phyloP scores from a whole-genome alignment of 2,329 filamentous ascomycete genomes.

The Fusarium sp. region DNA sequence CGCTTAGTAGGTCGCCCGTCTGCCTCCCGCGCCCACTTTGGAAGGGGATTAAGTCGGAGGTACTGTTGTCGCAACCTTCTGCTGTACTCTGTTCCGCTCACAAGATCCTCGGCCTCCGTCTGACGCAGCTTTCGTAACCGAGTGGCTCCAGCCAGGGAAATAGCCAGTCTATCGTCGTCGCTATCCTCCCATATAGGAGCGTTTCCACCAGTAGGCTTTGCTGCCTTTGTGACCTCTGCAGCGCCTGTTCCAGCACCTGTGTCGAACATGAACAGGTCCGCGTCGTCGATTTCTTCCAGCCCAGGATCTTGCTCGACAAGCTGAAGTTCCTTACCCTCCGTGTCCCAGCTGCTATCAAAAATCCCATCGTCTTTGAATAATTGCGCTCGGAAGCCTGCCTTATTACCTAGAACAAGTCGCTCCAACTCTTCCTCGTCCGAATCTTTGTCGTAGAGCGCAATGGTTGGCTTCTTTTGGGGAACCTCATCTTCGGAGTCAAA shows the following conservation, averaged over 20 bases:
- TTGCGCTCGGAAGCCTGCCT: conserved; percentile 79
- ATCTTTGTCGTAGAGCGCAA: conserved; percentile 70
- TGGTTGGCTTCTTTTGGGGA: conserved; percentile 43
- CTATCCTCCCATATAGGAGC: conserved; percentile 89
- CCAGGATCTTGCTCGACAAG: conserved; percentile 58
- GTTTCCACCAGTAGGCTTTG: conserved; percentile 46
- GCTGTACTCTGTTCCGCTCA: conserved; percentile 87
- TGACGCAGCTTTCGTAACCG: conserved; percentile 84
- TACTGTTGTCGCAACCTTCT: conserved; percentile 83
- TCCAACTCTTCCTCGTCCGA: conserved; percentile 87
- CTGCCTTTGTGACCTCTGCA: conserved; percentile 45
- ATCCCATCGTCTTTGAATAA: conserved; percentile 67
- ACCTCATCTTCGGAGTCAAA: conserved; percentile 42
- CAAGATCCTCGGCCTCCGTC: conserved; percentile 83
- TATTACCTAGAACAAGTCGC: conserved; percentile 87
- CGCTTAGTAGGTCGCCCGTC: conserved; percentile 61
- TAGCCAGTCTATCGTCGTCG: conserved; percentile 86
- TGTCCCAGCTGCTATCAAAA: conserved; percentile 45
- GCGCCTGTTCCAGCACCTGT: conserved; percentile 60
- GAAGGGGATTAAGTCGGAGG: conserved; percentile 66
- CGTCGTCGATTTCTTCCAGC: conserved; percentile 74
- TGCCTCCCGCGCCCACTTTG: conserved; percentile 66
- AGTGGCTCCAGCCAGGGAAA: conserved; percentile 81
- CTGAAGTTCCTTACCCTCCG: conserved; percentile 46
- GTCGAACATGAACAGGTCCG: conserved; percentile 87